Conservation (phyloP, 176 grass and related monocot genomes). For the Paspalum notatum region DNA sequence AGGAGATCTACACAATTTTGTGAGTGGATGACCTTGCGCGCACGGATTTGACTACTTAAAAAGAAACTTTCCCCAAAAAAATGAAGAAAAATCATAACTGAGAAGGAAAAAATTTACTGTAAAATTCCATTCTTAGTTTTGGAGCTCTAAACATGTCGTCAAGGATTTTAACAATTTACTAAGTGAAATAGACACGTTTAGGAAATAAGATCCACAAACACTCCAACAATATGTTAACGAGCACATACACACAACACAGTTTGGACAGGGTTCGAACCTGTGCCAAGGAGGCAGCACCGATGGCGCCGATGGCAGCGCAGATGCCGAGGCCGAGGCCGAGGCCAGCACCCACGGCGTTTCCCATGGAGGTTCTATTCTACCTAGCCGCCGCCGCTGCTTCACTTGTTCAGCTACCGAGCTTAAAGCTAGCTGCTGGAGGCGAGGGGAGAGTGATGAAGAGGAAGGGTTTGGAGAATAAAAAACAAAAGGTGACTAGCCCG, state of each 20-base stretch:
- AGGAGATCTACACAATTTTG: neutral
- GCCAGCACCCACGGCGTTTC: neutral
- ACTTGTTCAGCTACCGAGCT: neutral
- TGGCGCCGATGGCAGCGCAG: neutral
- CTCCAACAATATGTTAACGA: neutral
- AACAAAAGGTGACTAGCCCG: too few relatives aligned
- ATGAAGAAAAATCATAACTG: too few relatives aligned
- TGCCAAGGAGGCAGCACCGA: neutral
- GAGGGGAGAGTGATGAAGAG: neutral
- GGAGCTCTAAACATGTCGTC: neutral
- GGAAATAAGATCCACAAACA: too few relatives aligned
- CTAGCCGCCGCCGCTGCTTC: neutral
- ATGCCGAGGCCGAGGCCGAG: neutral
- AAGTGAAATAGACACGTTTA: neutral
- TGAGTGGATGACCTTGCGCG: neutral
- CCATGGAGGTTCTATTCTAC: neutral
- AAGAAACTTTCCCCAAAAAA: too few relatives aligned
- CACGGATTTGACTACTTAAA: neutral
- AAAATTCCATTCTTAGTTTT: neutral
- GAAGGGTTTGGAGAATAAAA: neutral
- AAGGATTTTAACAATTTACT: neutral
- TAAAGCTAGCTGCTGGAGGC: neutral
- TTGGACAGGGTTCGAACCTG: neutral
- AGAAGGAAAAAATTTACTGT: neutral
- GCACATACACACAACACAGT: neutral